A percentile compares a stretch with the other conserved stretches of the same genome.
phyloP scores from a whole-genome alignment of 2,329 filamentous ascomycete species.

The Neophaeococcomyces aloes region DNA sequence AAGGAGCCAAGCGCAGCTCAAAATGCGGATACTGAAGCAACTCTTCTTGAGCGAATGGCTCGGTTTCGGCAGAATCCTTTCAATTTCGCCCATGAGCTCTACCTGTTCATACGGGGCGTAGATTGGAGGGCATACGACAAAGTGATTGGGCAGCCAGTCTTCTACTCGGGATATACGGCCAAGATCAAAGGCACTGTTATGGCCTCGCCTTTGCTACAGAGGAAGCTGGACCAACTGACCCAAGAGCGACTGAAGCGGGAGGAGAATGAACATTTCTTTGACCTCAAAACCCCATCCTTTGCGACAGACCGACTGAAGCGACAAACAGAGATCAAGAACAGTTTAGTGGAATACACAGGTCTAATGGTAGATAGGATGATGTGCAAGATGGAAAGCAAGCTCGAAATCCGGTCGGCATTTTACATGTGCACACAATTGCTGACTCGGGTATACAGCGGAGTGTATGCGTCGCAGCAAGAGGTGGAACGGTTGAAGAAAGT shows the following conservation, averaged over 20 bases:
- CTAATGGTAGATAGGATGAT: conserved; percentile 92
- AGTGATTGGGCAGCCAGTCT: conserved; percentile 82
- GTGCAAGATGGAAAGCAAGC: conserved; percentile 94
- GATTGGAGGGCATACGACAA: conserved; percentile 94
- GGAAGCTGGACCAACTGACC: conserved; percentile 66
- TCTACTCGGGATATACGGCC: conserved; percentile 84
- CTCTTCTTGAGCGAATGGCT: conserved; percentile 61
- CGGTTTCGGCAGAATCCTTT: conserved; percentile 66
- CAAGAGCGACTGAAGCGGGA: conserved; percentile 64
- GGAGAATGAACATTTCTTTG: conserved; percentile 59
- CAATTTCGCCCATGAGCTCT: conserved; percentile 85
- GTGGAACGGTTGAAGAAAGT: conserved; percentile 72
- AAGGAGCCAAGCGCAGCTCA: conserved; percentile 18
- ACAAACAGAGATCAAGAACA: conserved; percentile 56
- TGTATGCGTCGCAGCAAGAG: conserved; percentile 92
- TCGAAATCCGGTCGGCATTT: conserved; percentile 85
- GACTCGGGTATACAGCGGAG: conserved; percentile 86
- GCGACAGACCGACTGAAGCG: conserved; percentile 33
- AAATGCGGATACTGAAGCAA: conserved; percentile 39
- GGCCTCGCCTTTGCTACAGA: conserved; percentile 61
- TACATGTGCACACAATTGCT: conserved; percentile 80
- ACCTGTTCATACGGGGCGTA: conserved; percentile 79
- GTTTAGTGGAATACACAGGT: conserved; percentile 70
- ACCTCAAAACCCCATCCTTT: conserved; percentile 19
- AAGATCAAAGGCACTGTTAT: conserved; percentile 74